These are phyloP conservation scores for Flaveria floridana DNA, from an alignment of 140 eudicot species.

Conservation along the genomic window DNA sequence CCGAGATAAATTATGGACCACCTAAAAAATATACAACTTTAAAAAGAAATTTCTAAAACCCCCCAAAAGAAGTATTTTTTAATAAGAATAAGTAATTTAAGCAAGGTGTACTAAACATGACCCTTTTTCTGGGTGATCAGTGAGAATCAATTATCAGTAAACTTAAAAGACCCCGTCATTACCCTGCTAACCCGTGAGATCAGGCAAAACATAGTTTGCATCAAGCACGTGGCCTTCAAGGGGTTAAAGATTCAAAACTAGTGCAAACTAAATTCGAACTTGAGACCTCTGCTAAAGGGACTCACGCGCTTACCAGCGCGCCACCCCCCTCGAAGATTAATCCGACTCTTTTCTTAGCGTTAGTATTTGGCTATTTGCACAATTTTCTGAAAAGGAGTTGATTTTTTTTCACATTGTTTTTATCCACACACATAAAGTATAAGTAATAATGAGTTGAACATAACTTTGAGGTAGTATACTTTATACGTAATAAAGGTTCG, in stretches of 20 bases:
- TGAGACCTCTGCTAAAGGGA: background rate
- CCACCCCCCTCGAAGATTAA: background rate
- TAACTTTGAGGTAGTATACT: background rate
- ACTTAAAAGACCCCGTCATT: background rate
- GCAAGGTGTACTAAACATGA: background rate
- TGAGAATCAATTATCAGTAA: background rate
- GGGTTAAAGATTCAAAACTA: background rate
- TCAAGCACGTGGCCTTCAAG: background rate
- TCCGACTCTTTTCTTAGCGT: background rate
- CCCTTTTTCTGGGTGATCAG: background rate
- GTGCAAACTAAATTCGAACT: background rate
- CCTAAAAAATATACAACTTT: conserved; percentile 47
- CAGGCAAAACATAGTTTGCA: background rate
- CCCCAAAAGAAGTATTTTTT: background rate
- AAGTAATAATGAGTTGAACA: background rate
- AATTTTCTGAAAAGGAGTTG: too few relatives aligned
- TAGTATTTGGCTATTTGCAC: background rate
- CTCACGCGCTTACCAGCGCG: background rate
- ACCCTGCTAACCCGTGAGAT: too few relatives aligned
- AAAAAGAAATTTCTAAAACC: background rate
- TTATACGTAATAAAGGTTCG: background rate
- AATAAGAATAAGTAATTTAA: background rate
- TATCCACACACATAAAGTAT: background rate
- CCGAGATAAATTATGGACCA: conserved; percentile 78
- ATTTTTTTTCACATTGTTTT: background rate